Conservation (phyloP, 768 basidiomycete genomes). For the Serendipita sp. region DNA sequence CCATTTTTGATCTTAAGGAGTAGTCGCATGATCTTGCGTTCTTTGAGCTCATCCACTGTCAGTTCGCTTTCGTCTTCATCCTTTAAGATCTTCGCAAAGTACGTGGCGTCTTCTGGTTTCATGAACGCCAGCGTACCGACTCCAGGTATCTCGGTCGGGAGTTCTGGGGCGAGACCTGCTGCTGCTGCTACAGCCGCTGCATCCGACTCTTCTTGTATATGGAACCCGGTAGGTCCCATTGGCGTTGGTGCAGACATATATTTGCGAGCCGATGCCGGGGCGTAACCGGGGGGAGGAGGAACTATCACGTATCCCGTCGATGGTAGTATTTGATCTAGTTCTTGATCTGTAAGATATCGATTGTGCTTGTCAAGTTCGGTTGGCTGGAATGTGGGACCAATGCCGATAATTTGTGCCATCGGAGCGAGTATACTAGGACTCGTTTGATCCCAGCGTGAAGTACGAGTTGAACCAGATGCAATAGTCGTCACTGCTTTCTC, state of each 20-base stretch:
- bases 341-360: conserved; percentile 89
- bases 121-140: conserved; percentile 96
- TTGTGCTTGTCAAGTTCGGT: conserved; percentile 86
- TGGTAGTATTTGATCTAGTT: conserved; percentile 82
- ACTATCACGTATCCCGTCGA: conserved; percentile 77
- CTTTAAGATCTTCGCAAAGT: conserved; percentile 89
- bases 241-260: conserved; percentile 32
- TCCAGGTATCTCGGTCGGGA: conserved; percentile 95
- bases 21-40: conserved; percentile 96
- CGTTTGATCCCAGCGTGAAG: conserved; percentile 94
- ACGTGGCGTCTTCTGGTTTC: conserved; percentile 95
- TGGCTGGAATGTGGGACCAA: conserved; percentile 53
- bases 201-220: conserved; percentile 90
- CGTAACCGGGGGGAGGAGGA: conserved; percentile 86
- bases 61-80: conserved; percentile 91
- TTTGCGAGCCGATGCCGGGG: conserved; percentile 42
- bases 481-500: conserved; percentile 26
- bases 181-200: conserved; percentile 77
- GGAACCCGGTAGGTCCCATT: conserved; percentile 61
- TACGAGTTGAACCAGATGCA: conserved; percentile 43
- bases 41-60: conserved; percentile 95
- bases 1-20: conserved; percentile 99
- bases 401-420: conserved; percentile 74
- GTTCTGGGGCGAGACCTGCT: conserved; percentile 78
- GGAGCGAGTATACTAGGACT: conserved; percentile 39